A percentile compares a stretch with the other conserved stretches of the same genome.
Conservation (phyloP, 306 rosid species). For the Cucumis sativus region DNA sequence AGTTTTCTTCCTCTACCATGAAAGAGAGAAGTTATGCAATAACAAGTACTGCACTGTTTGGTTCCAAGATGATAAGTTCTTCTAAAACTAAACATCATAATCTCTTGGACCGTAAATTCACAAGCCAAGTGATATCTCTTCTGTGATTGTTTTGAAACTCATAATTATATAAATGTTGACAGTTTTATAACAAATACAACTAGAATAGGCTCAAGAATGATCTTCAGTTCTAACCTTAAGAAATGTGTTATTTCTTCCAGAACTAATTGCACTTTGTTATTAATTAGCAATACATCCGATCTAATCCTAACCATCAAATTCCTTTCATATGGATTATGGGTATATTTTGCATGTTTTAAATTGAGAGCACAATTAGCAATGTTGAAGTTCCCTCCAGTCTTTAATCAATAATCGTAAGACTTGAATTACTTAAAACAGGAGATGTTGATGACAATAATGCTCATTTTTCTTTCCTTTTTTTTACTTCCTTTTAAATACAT, state of each 20-base stretch:
- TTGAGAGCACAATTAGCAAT: not conserved
- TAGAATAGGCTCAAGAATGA: not conserved
- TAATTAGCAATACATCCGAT: not conserved
- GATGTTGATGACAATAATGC: not conserved
- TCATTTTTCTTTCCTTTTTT: not conserved
- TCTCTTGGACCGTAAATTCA: too few relatives aligned
- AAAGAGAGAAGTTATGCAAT: too few relatives aligned
- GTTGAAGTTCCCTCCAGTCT: not conserved
- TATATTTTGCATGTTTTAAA: not conserved
- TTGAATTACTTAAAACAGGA: not conserved
- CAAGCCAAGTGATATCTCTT: not conserved
- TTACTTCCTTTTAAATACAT: too few relatives aligned
- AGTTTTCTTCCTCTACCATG: too few relatives aligned
- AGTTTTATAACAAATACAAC: not conserved
- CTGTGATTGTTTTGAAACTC: not conserved
- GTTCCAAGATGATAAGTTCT: too few relatives aligned
- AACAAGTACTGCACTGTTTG: too few relatives aligned
- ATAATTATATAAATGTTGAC: too few relatives aligned
- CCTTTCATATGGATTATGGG: not conserved
- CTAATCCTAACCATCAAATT: not conserved
- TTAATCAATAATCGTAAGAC: not conserved
- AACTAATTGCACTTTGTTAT: not conserved
- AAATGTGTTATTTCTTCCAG: not conserved
- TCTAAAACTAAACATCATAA: too few relatives aligned
- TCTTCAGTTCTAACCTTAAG: not conserved